These are phyloP conservation scores for Fomitopsis pulvina DNA, from an alignment of 768 basidiomycete genomes.

Conservation along the genomic window DNA sequence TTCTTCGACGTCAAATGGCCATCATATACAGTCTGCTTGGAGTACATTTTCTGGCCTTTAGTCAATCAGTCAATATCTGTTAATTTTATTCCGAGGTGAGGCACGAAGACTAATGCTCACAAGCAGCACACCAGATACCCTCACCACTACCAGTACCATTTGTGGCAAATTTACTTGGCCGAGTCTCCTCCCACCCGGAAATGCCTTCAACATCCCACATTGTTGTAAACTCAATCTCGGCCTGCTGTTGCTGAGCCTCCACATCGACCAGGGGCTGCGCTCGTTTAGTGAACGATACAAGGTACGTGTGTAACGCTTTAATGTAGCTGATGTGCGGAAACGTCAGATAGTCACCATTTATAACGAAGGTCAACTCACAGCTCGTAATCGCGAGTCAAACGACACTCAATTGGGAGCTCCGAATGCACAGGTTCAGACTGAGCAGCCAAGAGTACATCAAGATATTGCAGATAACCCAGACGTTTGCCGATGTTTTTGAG, in stretches of 20 bases:
- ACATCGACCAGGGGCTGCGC: slow-evolving; percentile 80
- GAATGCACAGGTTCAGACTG: slow-evolving; percentile 55
- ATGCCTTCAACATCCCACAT: slow-evolving; percentile 79
- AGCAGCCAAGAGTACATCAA: slow-evolving; percentile 74
- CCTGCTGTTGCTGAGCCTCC: slow-evolving; percentile 56
- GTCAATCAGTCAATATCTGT: neutral
- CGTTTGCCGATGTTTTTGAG: slow-evolving; percentile 79
- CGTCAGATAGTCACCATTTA: neutral
- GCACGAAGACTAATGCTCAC: slow-evolving; percentile 41
- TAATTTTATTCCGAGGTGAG: slow-evolving; percentile 1
- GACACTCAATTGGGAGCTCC: slow-evolving; percentile 63
- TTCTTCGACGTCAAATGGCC: slow-evolving; percentile 95
- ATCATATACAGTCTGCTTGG: slow-evolving; percentile 97
- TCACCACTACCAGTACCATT: slow-evolving; percentile 42
- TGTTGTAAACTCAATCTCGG: slow-evolving; percentile 62
- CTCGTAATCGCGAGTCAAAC: slow-evolving; percentile 73
- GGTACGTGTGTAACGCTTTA: slow-evolving; percentile 71
- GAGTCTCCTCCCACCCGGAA: slow-evolving; percentile 62
- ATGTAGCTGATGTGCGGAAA: slow-evolving; percentile 56
- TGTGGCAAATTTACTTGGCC: slow-evolving; percentile 29
- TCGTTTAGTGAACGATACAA: slow-evolving; percentile 80
- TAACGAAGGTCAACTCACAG: slow-evolving; percentile 38
- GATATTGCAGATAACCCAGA: slow-evolving; percentile 87
- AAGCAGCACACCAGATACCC: slow-evolving; percentile 92
- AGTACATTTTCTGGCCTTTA: slow-evolving; percentile 87